A percentile compares a stretch with the other conserved stretches of the same genome.
Evolutionary conservation across 768 basidiomycete genomes (phyloP).

Genomic region (Suillus subaureus): DNA sequence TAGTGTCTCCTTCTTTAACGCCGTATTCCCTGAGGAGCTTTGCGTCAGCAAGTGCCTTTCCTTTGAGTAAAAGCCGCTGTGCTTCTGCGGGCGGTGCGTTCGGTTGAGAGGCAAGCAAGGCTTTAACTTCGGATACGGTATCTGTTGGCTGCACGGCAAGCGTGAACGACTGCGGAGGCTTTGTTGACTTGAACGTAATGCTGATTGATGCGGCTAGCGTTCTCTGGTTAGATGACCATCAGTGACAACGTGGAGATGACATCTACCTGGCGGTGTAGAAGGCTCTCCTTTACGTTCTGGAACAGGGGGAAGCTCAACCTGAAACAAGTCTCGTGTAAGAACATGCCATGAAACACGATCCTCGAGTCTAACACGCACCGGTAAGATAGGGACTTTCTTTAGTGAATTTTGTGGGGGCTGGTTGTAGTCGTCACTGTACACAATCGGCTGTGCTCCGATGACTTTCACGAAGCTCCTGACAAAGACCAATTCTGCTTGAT

Average conservation of each 20-base stretch:
- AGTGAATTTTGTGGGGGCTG: conserved; percentile 67
- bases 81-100: conserved; percentile 76
- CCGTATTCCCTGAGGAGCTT: conserved; percentile 92
- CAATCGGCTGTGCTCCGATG: conserved; percentile 66
- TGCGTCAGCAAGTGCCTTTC: conserved; percentile 87
- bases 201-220: conserved; percentile 40
- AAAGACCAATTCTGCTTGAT: conserved; percentile 61
- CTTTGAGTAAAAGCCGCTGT: conserved; percentile 89
- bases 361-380: conserved; percentile 44
- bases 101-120: conserved; percentile 64
- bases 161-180: conserved; percentile 78
- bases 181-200: conserved; percentile 88
- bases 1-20: conserved; percentile 75
- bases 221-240: conserved; percentile 17
- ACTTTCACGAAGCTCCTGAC: conserved; percentile 66
- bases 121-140: conserved; percentile 79
- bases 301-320: conserved; percentile 64
- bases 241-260: conserved; percentile 6
- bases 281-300: conserved; percentile 50
- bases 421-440: conserved; percentile 75
- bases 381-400: conserved; percentile 69
- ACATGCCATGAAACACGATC: conserved; percentile 14
- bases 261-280: conserved; percentile 35
- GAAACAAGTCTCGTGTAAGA: conserved; percentile 12
- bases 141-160: conserved; percentile 80